A percentile compares a stretch with the other conserved stretches of the same genome.
phyloP scores from a whole-genome alignment of 2,329 filamentous ascomycete species.

The Aureobasidium pullulans region DNA sequence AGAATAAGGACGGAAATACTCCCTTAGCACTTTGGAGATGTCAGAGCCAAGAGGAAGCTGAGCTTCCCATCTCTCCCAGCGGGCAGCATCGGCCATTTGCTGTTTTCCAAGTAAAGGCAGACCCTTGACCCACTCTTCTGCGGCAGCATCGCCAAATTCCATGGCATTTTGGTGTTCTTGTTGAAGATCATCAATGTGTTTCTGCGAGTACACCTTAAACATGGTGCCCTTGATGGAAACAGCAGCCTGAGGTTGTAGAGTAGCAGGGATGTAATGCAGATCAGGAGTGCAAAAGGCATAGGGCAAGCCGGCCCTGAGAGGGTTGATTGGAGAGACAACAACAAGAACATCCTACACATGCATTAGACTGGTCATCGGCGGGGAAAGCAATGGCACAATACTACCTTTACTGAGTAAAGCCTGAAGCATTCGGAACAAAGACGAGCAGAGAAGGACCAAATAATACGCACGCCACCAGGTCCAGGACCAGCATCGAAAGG shows the following conservation, averaged over 20 bases:
- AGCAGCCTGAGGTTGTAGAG: slow-evolving; percentile 45
- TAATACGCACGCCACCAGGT: slow-evolving; percentile 49
- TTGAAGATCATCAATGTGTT: slow-evolving; percentile 56
- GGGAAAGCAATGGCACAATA: slow-evolving; percentile 9
- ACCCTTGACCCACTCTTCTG: slow-evolving; percentile 74
- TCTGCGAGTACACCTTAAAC: slow-evolving; percentile 58
- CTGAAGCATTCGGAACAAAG: slow-evolving; percentile 61
- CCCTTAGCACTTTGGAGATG: slow-evolving; percentile 24
- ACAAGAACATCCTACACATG: slow-evolving; percentile 60
- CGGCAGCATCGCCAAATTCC: slow-evolving; percentile 58
- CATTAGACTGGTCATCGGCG: slow-evolving; percentile 17
- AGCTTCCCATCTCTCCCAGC: slow-evolving; percentile 70
- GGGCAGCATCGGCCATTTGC: slow-evolving; percentile 52
- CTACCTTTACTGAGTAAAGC: slow-evolving; percentile 57
- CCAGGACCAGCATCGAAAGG: slow-evolving; percentile 57
- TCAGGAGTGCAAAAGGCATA: slow-evolving; percentile 59
- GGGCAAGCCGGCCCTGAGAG: slow-evolving; percentile 61
- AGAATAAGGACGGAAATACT: slow-evolving; percentile 26
- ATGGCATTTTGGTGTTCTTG: slow-evolving; percentile 57
- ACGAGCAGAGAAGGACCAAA: slow-evolving; percentile 66
- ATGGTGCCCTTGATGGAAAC: slow-evolving; percentile 44
- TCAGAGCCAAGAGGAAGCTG: slow-evolving; percentile 22
- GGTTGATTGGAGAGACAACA: slow-evolving; percentile 54
- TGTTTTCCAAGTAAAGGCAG: slow-evolving; percentile 57
- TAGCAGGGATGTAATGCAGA: slow-evolving; percentile 52